These are phyloP conservation scores for Dillenia suffruticosa DNA, from an alignment of 164 flowering plant species.

Conservation along the genomic window DNA sequence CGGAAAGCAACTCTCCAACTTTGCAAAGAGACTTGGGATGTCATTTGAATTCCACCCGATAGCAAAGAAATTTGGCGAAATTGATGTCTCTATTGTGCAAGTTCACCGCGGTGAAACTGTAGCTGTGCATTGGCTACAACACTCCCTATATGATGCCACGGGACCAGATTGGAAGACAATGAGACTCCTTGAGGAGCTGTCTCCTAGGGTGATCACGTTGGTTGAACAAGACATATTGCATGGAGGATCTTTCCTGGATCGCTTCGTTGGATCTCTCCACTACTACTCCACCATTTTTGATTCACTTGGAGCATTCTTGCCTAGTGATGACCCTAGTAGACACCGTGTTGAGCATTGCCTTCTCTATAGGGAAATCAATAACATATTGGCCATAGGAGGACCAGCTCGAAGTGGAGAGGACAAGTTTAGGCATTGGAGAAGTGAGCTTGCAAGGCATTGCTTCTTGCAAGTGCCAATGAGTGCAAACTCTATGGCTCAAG, in stretches of 20 bases:
- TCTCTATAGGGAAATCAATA: constrained; percentile 48
- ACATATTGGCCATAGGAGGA: constrained; percentile 65
- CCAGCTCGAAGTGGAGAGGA: constrained; percentile 74
- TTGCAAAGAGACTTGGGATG: constrained; percentile 59
- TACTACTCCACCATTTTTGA: constrained; percentile 70
- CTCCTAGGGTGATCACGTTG: constrained; percentile 50
- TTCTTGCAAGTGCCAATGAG: constrained; percentile 62
- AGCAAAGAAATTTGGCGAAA: constrained; percentile 39
- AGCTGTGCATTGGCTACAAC: constrained; percentile 73
- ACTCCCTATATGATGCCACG: constrained; percentile 52
- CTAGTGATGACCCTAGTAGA: constrained; percentile 34
- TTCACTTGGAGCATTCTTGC: constrained; percentile 42
- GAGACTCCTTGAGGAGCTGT: constrained; percentile 38
- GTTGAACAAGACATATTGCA: constrained; percentile 57
- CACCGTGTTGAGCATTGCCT: constrained; percentile 47
- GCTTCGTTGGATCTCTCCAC: constrained; percentile 62
- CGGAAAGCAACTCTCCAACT: constrained; percentile 54
- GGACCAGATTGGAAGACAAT: constrained; percentile 69
- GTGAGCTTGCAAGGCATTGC: constrained; percentile 31
- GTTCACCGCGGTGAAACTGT: constrained; percentile 43
- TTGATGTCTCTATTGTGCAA: constrained; percentile 29
- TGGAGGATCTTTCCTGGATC: constrained; percentile 55
- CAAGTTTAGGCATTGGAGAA: constrained; percentile 51
- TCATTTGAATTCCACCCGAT: constrained; percentile 66
- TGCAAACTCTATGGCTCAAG: constrained; percentile 60